These are phyloP conservation scores for Erigeron canadensis DNA, from an alignment of 129 eudicot genomes.

Conservation along the genomic window DNA sequence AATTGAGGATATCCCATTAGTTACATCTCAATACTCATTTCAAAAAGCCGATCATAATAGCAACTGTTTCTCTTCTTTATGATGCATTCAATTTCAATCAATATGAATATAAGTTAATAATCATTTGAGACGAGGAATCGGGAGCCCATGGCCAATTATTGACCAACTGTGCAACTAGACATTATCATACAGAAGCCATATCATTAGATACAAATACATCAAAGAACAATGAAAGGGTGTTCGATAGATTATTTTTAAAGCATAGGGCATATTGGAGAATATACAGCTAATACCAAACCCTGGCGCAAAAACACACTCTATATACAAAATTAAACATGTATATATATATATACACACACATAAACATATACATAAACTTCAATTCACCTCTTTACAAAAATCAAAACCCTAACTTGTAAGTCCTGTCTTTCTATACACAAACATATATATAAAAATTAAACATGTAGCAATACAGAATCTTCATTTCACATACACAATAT, in stretches of 20 bases:
- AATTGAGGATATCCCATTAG: constrained; percentile 8
- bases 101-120: too few species aligned
- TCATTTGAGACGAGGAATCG: background rate
- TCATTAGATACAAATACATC: background rate
- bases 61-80: background rate
- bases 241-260: too few species aligned
- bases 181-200: background rate
- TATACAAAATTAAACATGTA: background rate
- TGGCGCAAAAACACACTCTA: background rate
- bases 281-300: too few species aligned
- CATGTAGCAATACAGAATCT: constrained; percentile 11
- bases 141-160: background rate
- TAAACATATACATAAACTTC: too few species aligned
- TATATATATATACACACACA: too few species aligned
- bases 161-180: background rate
- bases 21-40: background rate
- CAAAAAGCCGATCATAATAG: background rate
- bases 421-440: background rate
- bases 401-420: constrained; percentile 11
- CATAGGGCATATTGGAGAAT: too few species aligned
- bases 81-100: too few species aligned
- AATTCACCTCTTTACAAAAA: background rate
- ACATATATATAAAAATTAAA: background rate
- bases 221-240: too few species aligned
- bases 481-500: constrained; percentile 3